A percentile compares a stretch with the other conserved stretches of the same genome.
Conservation (phyloP, 768 basidiomycete species). For the Gyrodon lividus region DNA sequence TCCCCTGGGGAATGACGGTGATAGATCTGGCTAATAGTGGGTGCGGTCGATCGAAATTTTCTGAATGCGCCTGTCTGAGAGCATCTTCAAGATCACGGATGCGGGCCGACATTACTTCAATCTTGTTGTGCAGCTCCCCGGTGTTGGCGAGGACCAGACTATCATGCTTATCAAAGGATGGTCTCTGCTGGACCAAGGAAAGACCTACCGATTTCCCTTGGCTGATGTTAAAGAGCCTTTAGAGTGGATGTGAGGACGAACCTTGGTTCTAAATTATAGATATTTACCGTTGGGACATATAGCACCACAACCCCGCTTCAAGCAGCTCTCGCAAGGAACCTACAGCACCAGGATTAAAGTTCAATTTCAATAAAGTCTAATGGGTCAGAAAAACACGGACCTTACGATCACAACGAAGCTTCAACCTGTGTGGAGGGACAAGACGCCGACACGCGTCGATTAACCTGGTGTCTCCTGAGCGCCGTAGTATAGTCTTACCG, state of each 20-base stretch:
- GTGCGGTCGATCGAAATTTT: slow-evolving; percentile 49
- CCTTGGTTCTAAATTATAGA: slow-evolving; percentile 3
- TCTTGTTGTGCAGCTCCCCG: slow-evolving; percentile 66
- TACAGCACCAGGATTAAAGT: slow-evolving; percentile 26
- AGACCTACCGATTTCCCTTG: slow-evolving; percentile 53
- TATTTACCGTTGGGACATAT: slow-evolving; percentile 73
- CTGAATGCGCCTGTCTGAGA: slow-evolving; percentile 47
- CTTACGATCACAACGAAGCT: slow-evolving; percentile 65
- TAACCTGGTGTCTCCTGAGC: not conserved
- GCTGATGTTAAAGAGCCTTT: slow-evolving; percentile 55
- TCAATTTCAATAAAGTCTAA: slow-evolving; percentile 6
- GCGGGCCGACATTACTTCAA: slow-evolving; percentile 53
- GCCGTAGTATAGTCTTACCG: slow-evolving; percentile 23
- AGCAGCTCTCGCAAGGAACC: slow-evolving; percentile 80
- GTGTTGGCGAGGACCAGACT: slow-evolving; percentile 67
- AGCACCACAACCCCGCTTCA: slow-evolving; percentile 67
- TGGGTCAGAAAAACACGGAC: slow-evolving; percentile 29
- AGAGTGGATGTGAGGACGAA: not conserved
- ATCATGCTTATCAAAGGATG: not conserved
- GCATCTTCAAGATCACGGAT: slow-evolving; percentile 63
- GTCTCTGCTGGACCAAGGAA: not conserved
- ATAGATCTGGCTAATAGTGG: slow-evolving; percentile 38
- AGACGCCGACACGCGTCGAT: not conserved
- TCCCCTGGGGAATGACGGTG: slow-evolving; percentile 28
- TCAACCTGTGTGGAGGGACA: slow-evolving; percentile 39